These are phyloP conservation scores for Dictyostelium firmibasis DNA, from an alignment of 78 protist species.

Conservation along the genomic window DNA sequence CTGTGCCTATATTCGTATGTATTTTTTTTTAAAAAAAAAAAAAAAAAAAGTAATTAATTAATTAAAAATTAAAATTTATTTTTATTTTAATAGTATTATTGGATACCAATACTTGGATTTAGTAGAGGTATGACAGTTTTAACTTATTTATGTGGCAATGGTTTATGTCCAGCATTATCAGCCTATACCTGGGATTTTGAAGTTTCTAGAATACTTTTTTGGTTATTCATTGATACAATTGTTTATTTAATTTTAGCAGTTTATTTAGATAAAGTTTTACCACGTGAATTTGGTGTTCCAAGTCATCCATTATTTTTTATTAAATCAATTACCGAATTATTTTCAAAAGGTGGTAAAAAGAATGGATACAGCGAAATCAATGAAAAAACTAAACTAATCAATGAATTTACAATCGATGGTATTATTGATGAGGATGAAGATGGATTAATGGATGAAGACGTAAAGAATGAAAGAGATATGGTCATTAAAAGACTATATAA, in stretches of 20 bases:
- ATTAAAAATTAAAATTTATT: too few species aligned
- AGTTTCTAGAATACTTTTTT: slow-evolving; percentile 18
- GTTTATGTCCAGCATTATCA: slow-evolving; percentile 28
- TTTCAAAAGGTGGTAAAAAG: not conserved
- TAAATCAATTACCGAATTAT: not conserved
- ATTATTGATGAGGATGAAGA: not conserved
- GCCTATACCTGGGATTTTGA: slow-evolving; percentile 42
- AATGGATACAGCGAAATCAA: not conserved
- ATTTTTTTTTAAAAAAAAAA: not conserved
- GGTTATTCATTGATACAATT: slow-evolving; percentile 79
- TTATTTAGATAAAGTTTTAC: slow-evolving; percentile 85
- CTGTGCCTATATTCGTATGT: not conserved
- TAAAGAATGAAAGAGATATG: not conserved
- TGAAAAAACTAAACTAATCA: not conserved
- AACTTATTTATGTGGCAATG: slow-evolving; percentile 38
- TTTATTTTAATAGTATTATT: not conserved
- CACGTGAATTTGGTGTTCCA: slow-evolving; percentile 82
- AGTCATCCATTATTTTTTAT: slow-evolving; percentile 74
- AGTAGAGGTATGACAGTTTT: slow-evolving; percentile 61
- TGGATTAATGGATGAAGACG: slow-evolving; percentile 49
- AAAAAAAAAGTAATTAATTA: too few species aligned
- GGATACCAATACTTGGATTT: slow-evolving; percentile 78
- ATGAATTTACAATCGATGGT: not conserved
- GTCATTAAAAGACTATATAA: not conserved
- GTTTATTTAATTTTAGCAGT: slow-evolving; percentile 70